These are phyloP conservation scores for Homolaphlyctis polyrhiza DNA, from an alignment of 371 early-diverging fungal species.

Conservation along the genomic window DNA sequence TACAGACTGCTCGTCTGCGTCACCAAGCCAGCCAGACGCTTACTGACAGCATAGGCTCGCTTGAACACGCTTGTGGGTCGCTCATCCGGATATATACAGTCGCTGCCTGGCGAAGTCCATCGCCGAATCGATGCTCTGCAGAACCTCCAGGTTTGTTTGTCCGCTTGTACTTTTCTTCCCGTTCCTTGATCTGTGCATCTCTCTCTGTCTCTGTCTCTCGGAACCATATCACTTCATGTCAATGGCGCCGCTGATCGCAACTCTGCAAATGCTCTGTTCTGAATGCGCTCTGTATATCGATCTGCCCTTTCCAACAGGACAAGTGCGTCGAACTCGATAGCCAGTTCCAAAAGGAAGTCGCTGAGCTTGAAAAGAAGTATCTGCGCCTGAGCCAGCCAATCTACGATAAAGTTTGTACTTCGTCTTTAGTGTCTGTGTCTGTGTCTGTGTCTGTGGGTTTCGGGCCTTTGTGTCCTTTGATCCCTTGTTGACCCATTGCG, in stretches of 20 bases:
- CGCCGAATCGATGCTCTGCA: slow-evolving; percentile 78
- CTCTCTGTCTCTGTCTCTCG: neutral
- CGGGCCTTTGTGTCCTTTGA: no score
- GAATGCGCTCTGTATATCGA: neutral
- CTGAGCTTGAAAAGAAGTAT: slow-evolving; percentile 92
- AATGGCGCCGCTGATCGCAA: neutral
- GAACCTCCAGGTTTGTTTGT: slow-evolving; percentile 24
- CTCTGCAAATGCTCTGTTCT: neutral
- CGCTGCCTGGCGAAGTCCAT: slow-evolving; percentile 42
- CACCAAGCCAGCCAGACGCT: neutral
- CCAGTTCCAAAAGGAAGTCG: slow-evolving; percentile 82
- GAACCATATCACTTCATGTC: neutral
- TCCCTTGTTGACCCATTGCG: no score
- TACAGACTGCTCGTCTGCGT: no score
- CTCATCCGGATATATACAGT: neutral
- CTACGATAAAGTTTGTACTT: slow-evolving; percentile 58
- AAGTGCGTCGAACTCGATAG: slow-evolving; percentile 75
- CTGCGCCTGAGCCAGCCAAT: slow-evolving; percentile 72
- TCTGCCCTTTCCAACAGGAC: slow-evolving; percentile 17
- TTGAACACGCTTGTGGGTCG: neutral
- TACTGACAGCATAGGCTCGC: neutral
- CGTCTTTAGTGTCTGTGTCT: neutral
- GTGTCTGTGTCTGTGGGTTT: neutral
- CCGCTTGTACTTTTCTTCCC: neutral
- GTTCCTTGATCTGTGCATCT: slow-evolving; percentile 40